Conservation (phyloP, 495 filamentous ascomycete genomes). For the Aspergillus taichungensis region DNA sequence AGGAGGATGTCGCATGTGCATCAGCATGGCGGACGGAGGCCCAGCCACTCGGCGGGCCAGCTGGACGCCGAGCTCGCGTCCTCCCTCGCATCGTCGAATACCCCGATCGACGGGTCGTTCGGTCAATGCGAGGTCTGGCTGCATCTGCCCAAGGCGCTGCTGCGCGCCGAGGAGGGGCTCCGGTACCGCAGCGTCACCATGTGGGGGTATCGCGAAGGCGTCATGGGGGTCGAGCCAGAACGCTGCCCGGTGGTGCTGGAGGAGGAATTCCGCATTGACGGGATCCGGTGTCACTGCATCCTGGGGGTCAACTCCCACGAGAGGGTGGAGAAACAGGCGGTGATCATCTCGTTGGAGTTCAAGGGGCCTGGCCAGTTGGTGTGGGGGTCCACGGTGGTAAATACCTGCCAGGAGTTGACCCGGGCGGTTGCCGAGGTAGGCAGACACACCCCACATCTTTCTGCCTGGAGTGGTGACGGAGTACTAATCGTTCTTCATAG, state of each 20-base stretch:
- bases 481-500: constrained; percentile 5
- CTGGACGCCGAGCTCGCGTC: too few relatives aligned
- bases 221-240: not conserved
- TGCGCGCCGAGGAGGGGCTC: constrained; percentile 12
- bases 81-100: not conserved
- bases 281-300: constrained; percentile 22
- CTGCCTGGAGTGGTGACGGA: not conserved
- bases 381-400: constrained; percentile 10
- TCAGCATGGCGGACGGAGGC: not conserved
- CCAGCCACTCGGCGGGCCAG: too few relatives aligned
- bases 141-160: constrained; percentile 15
- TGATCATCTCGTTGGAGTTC: constrained; percentile 30
- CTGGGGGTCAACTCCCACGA: constrained; percentile 40
- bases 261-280: constrained; percentile 12
- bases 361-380: constrained; percentile 11
- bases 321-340: constrained; percentile 32
- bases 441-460: not conserved
- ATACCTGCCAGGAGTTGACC: constrained; percentile 13
- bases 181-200: constrained; percentile 6
- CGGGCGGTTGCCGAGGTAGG: constrained; percentile 13
- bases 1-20: not conserved
- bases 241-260: constrained; percentile 6
- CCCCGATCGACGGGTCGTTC: not conserved
- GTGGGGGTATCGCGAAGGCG: constrained; percentile 2
- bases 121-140: constrained; percentile 10